These are phyloP conservation scores for Termitomyces sp. DNA, from an alignment of 768 basidiomycete genomes.

Conservation along the genomic window DNA sequence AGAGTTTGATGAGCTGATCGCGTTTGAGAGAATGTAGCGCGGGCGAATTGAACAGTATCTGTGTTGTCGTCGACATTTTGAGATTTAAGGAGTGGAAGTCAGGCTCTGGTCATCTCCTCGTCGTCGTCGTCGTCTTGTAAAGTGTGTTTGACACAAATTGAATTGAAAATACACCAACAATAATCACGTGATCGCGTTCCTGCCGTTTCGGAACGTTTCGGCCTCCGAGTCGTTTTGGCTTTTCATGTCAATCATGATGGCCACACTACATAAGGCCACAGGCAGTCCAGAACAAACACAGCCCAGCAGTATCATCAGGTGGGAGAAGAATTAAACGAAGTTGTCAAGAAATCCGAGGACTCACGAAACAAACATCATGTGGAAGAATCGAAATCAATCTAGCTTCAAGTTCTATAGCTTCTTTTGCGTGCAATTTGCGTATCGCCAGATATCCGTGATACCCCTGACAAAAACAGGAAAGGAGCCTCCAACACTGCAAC, in stretches of 20 bases:
- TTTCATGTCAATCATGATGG: too few species aligned
- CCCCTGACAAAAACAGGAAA: not conserved
- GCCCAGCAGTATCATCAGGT: not conserved
- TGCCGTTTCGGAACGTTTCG: too few species aligned
- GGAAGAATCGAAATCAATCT: not conserved
- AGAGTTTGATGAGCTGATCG: constrained; percentile 69
- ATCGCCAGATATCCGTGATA: too few species aligned
- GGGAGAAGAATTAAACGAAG: not conserved
- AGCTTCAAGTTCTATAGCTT: not conserved
- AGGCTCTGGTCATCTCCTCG: constrained; percentile 14
- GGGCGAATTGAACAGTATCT: constrained; percentile 83
- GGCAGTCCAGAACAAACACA: too few species aligned
- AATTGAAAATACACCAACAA: constrained; percentile 5
- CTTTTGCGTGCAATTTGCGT: not conserved
- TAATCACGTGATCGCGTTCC: constrained; percentile 4
- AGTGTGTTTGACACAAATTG: not conserved
- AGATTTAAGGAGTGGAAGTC: not conserved
- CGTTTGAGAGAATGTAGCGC: constrained; percentile 82
- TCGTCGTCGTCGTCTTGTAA: not conserved
- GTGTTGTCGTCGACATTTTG: constrained; percentile 66
- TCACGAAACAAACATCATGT: not conserved
- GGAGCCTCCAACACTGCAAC: not conserved
- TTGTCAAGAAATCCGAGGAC: not conserved
- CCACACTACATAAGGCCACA: too few species aligned
- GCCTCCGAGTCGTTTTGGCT: too few species aligned